A percentile compares a stretch with the other conserved stretches of the same genome.
These are phyloP conservation scores for Uronychia setigera DNA, from an alignment of 73 alveolate genomes.

Conservation along the genomic window DNA sequence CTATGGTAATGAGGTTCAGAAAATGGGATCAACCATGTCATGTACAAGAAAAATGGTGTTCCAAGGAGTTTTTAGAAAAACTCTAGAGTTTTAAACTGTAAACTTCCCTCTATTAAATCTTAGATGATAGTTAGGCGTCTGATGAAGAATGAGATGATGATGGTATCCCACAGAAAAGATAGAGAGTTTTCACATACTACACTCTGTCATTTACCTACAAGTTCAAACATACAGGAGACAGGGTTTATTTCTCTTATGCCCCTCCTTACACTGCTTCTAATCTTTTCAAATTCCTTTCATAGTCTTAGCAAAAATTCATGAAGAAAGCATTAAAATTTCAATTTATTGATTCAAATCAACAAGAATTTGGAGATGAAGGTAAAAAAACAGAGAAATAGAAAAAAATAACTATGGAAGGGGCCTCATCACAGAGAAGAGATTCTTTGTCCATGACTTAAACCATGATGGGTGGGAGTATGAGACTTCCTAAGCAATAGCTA, in stretches of 20 bases:
- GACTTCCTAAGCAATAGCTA: no score
- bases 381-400: background rate
- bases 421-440: background rate
- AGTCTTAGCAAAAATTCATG: background rate
- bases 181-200: slow-evolving; percentile 7
- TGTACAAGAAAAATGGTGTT: slow-evolving; percentile 10
- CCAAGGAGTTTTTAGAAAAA: no score
- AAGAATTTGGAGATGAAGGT: background rate
- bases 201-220: slow-evolving; percentile 22
- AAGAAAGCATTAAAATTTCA: background rate
- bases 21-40: background rate
- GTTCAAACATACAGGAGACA: slow-evolving; percentile 6
- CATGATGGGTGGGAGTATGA: no score
- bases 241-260: slow-evolving; percentile 35
- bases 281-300: background rate
- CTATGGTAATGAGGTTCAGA: background rate
- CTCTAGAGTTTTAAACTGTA: no score
- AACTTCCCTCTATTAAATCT: no score
- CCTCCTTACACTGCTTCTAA: slow-evolving; percentile 16
- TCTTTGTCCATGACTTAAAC: no score
- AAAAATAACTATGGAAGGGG: background rate
- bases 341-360: no score
- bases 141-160: slow-evolving; percentile 6
- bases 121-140: background rate
- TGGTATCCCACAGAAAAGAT: background rate